Conservation (phyloP, 2,329 filamentous ascomycete genomes). For the Catunica adiposa region DNA sequence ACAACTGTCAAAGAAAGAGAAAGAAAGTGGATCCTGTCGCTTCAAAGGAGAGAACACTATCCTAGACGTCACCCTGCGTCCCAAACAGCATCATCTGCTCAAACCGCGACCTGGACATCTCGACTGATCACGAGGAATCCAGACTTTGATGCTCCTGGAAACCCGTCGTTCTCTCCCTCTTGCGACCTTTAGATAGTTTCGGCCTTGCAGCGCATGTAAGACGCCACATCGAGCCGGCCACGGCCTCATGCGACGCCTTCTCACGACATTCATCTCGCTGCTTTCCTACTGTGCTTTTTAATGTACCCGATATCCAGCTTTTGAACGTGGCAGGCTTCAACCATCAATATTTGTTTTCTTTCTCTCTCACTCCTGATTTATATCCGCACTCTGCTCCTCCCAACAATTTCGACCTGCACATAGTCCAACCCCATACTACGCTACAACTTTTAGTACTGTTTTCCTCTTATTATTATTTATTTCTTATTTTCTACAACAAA, state of each 20-base stretch:
- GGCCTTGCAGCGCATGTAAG: constrained; percentile 4
- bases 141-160: background rate
- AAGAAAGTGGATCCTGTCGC: background rate
- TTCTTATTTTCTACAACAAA: background rate
- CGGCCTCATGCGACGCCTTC: constrained; percentile 9
- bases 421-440: background rate
- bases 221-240: constrained; percentile 8
- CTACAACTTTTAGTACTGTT: background rate
- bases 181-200: background rate
- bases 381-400: background rate
- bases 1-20: background rate
- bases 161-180: background rate
- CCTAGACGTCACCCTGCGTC: background rate
- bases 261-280: background rate
- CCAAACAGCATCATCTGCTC: background rate
- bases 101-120: background rate
- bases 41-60: background rate
- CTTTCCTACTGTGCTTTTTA: constrained; percentile 3
- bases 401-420: background rate
- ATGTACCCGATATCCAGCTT: constrained; percentile 2
- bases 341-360: constrained; percentile 3
- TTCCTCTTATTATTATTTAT: background rate
- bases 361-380: constrained; percentile 1
- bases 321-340: constrained; percentile 6
- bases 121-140: background rate